Evolutionary conservation across 805 yeast species (phyloP).

Genomic region (Spathaspora boniae): DNA sequence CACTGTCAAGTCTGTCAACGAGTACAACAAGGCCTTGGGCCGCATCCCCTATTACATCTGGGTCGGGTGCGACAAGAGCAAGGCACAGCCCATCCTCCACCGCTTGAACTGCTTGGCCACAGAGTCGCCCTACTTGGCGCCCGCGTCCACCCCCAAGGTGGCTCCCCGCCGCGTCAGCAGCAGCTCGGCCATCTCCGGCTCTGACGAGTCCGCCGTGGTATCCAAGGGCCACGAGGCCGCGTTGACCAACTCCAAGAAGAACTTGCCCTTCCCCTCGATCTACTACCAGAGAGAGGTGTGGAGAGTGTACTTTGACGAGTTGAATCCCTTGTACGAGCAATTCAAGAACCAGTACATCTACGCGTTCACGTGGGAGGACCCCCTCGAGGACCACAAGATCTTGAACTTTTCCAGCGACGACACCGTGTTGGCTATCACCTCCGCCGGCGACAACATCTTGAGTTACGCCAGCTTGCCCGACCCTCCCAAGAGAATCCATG

Average conservation of each 20-base stretch:
- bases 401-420: slow-evolving; percentile 59
- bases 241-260: slow-evolving; percentile 52
- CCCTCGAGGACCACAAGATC: slow-evolving; percentile 71
- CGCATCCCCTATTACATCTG: slow-evolving; percentile 80
- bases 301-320: slow-evolving; percentile 77
- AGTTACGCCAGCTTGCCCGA: slow-evolving; percentile 68
- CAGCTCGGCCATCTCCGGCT: too few species aligned
- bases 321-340: slow-evolving; percentile 62
- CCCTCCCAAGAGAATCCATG: slow-evolving; percentile 76
- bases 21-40: slow-evolving; percentile 63
- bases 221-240: slow-evolving; percentile 82
- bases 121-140: slow-evolving; percentile 78
- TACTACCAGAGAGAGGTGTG: slow-evolving; percentile 76
- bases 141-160: slow-evolving; percentile 29
- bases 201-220: slow-evolving; percentile 23
- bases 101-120: slow-evolving; percentile 74
- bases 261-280: slow-evolving; percentile 74
- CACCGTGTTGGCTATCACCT: slow-evolving; percentile 77
- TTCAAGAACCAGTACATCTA: slow-evolving; percentile 78
- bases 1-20: slow-evolving; percentile 69
- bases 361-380: slow-evolving; percentile 91
- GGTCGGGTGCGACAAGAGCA: slow-evolving; percentile 56
- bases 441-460: slow-evolving; percentile 81
- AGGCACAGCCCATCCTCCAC: slow-evolving; percentile 44
- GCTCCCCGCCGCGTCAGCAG: slow-evolving; percentile 13